Percentiles rank a stretch among this genome's conserved stretches.
Evolutionary conservation across 2,329 filamentous ascomycete genomes (phyloP).

Genomic region (Cadophora sp.): DNA sequence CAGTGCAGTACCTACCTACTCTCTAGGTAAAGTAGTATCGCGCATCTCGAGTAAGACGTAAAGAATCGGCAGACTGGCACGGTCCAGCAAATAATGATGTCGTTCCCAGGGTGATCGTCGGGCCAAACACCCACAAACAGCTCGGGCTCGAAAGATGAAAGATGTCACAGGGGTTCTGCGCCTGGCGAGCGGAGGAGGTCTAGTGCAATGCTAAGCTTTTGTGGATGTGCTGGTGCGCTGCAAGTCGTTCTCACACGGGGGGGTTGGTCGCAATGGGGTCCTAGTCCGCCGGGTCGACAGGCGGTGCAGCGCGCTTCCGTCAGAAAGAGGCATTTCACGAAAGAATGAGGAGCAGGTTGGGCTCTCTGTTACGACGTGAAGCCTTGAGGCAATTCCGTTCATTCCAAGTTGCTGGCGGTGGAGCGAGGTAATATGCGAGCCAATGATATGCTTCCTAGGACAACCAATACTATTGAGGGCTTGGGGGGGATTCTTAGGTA

Average conservation of each 20-base stretch:
- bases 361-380: not conserved
- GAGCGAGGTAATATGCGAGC: not conserved
- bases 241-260: not conserved
- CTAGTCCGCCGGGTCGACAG: not conserved
- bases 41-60: slow-evolving; percentile 19
- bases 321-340: slow-evolving; percentile 15
- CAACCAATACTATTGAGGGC: not conserved
- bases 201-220: slow-evolving; percentile 37
- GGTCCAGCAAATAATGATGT: slow-evolving; percentile 29
- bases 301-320: not conserved
- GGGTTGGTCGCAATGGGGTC: slow-evolving; percentile 13
- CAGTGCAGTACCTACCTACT: not conserved
- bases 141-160: slow-evolving; percentile 1
- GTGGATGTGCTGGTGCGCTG: slow-evolving; percentile 29
- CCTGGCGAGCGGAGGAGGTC: slow-evolving; percentile 1
- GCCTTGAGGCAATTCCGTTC: not conserved
- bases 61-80: slow-evolving; percentile 9
- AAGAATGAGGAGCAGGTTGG: not conserved
- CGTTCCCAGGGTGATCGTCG: slow-evolving; percentile 31
- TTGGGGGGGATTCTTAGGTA: slow-evolving; percentile 16
- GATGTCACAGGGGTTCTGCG: slow-evolving; percentile 10
- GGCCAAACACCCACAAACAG: slow-evolving; percentile 16
- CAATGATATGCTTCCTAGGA: not conserved
- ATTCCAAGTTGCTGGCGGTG: not conserved
- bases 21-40: slow-evolving; percentile 9